These are phyloP conservation scores for Pholiota conissans DNA, from an alignment of 768 basidiomycete species.

Conservation along the genomic window DNA sequence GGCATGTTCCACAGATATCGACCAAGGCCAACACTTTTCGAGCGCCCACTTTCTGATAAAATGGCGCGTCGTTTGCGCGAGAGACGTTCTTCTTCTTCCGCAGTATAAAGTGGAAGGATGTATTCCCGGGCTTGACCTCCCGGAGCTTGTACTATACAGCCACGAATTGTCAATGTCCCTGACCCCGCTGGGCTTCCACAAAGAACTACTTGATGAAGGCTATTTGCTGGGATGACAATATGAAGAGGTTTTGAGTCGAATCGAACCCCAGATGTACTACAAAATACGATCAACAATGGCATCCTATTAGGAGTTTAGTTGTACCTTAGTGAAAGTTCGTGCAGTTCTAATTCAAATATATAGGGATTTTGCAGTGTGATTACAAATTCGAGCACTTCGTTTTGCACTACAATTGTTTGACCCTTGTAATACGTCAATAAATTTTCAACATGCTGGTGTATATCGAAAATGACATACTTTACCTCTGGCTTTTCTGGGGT, in stretches of 20 bases:
- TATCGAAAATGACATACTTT: constrained; percentile 45
- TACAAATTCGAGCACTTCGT: constrained; percentile 79
- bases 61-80: constrained; percentile 58
- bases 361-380: constrained; percentile 90
- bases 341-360: constrained; percentile 88
- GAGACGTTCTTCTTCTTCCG: constrained; percentile 66
- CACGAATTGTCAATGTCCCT: constrained; percentile 72
- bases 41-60: constrained; percentile 65
- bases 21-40: constrained; percentile 75
- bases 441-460: neutral
- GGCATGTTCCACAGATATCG: constrained; percentile 61
- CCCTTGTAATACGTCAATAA: constrained; percentile 33
- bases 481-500: constrained; percentile 69
- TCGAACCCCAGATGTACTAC: constrained; percentile 80
- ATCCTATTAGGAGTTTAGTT: constrained; percentile 9
- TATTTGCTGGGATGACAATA: constrained; percentile 70
- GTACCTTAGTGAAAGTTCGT: constrained; percentile 80
- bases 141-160: constrained; percentile 75
- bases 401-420: constrained; percentile 72
- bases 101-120: constrained; percentile 69
- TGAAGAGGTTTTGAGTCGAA: constrained; percentile 68
- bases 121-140: constrained; percentile 75
- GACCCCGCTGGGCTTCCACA: constrained; percentile 62
- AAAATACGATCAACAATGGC: constrained; percentile 7
- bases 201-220: constrained; percentile 72